Percentiles rank a stretch among this genome's conserved stretches.
These are phyloP conservation scores for Endoconidiophora laricicola DNA, from an alignment of 2,329 filamentous ascomycete species.

Conservation along the genomic window DNA sequence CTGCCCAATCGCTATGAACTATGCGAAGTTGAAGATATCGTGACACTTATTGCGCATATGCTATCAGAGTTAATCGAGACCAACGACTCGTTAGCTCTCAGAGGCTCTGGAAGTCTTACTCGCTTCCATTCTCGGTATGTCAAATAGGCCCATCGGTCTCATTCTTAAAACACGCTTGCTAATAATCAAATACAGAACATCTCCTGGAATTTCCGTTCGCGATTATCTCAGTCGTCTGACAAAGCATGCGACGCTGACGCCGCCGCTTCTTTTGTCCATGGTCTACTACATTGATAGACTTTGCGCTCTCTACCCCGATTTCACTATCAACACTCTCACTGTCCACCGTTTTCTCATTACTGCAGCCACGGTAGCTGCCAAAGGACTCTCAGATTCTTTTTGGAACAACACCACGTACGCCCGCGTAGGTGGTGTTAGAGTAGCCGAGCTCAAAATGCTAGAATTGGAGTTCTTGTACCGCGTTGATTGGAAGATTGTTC, in stretches of 20 bases:
- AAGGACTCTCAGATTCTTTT: conserved; percentile 89
- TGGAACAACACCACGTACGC: conserved; percentile 98
- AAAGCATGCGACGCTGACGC: conserved; percentile 81
- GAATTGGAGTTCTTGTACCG: conserved; percentile 87
- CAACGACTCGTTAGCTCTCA: conserved; percentile 75
- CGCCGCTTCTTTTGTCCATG: conserved; percentile 92
- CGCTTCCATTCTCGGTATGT: conserved; percentile 80
- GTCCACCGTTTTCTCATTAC: conserved; percentile 96
- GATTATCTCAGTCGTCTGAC: conserved; percentile 90
- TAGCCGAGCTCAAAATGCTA: conserved; percentile 75
- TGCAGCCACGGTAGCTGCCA: conserved; percentile 85
- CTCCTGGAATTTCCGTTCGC: conserved; percentile 82
- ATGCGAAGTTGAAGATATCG: conserved; percentile 71
- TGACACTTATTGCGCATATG: conserved; percentile 86
- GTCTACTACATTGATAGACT: conserved; percentile 97
- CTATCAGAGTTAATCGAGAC: conserved; percentile 84
- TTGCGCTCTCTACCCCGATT: conserved; percentile 80
- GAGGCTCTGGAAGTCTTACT: conserved; percentile 57
- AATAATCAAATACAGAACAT: conserved; percentile 25
- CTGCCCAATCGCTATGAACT: conserved; percentile 64
- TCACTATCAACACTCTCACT: conserved; percentile 90
- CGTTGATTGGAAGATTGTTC: conserved; percentile 93
- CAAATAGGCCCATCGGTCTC: not conserved
- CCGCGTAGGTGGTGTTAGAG: conserved; percentile 77
- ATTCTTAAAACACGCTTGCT: not conserved